Base-by-base conservation (phyloP, 2,329 filamentous ascomycete genomes). In the Helminthosporium solani region DNA sequence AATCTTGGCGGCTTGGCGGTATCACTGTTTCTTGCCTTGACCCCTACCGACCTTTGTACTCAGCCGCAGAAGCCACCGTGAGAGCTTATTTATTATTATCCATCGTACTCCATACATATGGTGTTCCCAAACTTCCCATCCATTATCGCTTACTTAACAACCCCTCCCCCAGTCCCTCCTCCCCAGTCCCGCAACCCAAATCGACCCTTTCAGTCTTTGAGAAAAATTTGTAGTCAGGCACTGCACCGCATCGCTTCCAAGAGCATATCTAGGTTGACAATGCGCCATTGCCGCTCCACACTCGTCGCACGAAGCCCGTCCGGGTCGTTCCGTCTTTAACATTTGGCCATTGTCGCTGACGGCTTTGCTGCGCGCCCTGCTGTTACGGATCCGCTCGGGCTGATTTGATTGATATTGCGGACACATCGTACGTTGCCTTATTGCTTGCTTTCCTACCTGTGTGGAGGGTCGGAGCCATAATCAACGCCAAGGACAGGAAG, bases 251-350 rank as follows among this genome's bases (percentile, higher is more conserved):
- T 7, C 20, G 2, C 40, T 23, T 15, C 21, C 35, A 36, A 18
- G 19, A 18, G 11, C 15, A 36, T 19, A 36, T 6, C 6, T 18
- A 35, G 28, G 33, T 19, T 15, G 8, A 35, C 35, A 38, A 38
- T 38, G 35, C 35, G 35, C 35, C 16, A 25, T 38, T 23, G 18
- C 21, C 27, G 27, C 15, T 14, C 40, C 15, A 28, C 33, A 18
- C 34, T 33, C 25, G 27, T 23, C 38, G 38, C 18, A 25, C 8
- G 23, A 25, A 41, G 35, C 35, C 19, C 35, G 21, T 41, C 35
- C 35, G 42, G 39, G 39, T 42, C 44, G 39, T 39, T 47, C 44
- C 33, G 33, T 35, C 35, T 38, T 38, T 38, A 25, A 38, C 35
- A 38, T 23, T 38, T 20, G 35, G 9, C 25, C 37, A 38, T 44